Evolutionary conservation across 805 yeast genomes (phyloP).

Genomic region (Zygosaccharomyces bailii): DNA sequence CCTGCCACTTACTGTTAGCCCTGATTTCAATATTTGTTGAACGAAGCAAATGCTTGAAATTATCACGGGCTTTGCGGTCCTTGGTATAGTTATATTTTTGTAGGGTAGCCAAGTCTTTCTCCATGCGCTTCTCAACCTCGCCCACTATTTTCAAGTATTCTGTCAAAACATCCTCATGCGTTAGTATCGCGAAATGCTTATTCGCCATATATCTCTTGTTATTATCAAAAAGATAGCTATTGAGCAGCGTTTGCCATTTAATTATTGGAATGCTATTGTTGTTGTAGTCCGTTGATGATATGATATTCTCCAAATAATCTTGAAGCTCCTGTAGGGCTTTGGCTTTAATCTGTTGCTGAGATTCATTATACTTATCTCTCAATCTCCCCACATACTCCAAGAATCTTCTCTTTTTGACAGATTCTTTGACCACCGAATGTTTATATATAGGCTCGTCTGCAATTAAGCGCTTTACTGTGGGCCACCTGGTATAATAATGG

Average conservation of each 20-base stretch:
- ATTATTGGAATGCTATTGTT: conserved; percentile 14
- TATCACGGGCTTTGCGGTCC: conserved; percentile 66
- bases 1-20: conserved; percentile 59
- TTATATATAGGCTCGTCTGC: conserved; percentile 63
- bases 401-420: conserved; percentile 53
- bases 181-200: conserved; percentile 50
- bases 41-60: conserved; percentile 47
- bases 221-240: conserved; percentile 33
- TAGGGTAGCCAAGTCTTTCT: conserved; percentile 20
- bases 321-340: conserved; percentile 54
- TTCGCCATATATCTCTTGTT: conserved; percentile 58
- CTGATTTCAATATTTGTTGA: conserved; percentile 30
- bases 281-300: conserved; percentile 19
- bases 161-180: conserved; percentile 56
- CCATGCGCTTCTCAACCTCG: conserved; percentile 25
- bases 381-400: conserved; percentile 46
- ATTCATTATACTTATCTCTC: conserved; percentile 29
- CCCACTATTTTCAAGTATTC: conserved; percentile 37
- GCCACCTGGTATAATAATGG: conserved; percentile 62
- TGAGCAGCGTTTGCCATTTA: conserved; percentile 27
- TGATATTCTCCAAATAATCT: conserved; percentile 44
- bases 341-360: conserved; percentile 32
- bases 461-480: conserved; percentile 49
- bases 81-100: conserved; percentile 45
- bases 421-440: conserved; percentile 56